Percentiles rank a stretch among this genome's conserved stretches.
Conservation (phyloP, 2,329 filamentous ascomycete species). For the Neopestalotiopsis sp. region DNA sequence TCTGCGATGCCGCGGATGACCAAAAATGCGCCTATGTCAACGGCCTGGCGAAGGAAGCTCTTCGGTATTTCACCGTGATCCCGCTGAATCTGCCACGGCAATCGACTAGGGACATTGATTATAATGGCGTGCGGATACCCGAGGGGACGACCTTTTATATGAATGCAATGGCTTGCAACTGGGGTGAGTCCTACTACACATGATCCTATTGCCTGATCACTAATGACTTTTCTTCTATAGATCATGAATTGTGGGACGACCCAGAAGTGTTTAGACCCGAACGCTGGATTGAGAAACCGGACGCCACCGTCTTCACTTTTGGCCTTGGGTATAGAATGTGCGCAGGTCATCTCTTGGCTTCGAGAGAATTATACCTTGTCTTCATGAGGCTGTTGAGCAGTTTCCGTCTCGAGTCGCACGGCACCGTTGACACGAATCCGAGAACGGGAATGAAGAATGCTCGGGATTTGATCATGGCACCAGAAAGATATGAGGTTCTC, state of each 20-base stretch:
- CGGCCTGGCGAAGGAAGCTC: slow-evolving; percentile 66
- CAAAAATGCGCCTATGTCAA: slow-evolving; percentile 67
- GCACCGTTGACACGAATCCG: slow-evolving; percentile 2
- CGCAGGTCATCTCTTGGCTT: slow-evolving; percentile 13
- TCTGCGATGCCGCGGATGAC: slow-evolving; percentile 68
- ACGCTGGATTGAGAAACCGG: slow-evolving; percentile 14
- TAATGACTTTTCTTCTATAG: not conserved
- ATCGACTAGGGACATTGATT: slow-evolving; percentile 63
- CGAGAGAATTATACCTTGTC: slow-evolving; percentile 15
- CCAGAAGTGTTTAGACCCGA: slow-evolving; percentile 15
- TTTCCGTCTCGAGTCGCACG: slow-evolving; percentile 12
- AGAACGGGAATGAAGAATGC: slow-evolving; percentile 13
- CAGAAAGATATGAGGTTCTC: slow-evolving; percentile 5
- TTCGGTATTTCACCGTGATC: slow-evolving; percentile 68
- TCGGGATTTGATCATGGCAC: slow-evolving; percentile 6
- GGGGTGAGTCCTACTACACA: slow-evolving; percentile 47
- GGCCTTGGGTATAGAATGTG: slow-evolving; percentile 18
- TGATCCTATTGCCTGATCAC: not conserved
- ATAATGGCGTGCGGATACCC: slow-evolving; percentile 62
- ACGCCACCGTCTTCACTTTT: slow-evolving; percentile 14
- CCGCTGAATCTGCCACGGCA: slow-evolving; percentile 65
- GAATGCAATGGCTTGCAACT: slow-evolving; percentile 73
- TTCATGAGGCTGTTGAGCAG: slow-evolving; percentile 16
- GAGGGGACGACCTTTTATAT: slow-evolving; percentile 68
- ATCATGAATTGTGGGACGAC: slow-evolving; percentile 11